These are phyloP conservation scores for Tolypocladium pustulatum DNA, from an alignment of 2,329 filamentous ascomycete genomes.

Conservation along the genomic window DNA sequence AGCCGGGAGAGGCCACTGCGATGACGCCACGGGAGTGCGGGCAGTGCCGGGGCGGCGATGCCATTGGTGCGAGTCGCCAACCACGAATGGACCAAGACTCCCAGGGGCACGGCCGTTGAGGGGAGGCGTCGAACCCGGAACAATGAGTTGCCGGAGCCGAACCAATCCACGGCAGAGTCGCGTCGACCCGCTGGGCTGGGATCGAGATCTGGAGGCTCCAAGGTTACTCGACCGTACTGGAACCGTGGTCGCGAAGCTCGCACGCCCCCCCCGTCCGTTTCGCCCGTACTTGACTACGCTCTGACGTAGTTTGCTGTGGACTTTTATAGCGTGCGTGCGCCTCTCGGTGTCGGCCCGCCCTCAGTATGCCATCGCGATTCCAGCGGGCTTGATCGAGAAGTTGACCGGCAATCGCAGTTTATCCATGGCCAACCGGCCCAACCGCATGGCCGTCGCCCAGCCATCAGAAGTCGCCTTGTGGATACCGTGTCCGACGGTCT, in stretches of 20 bases:
- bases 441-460: not conserved
- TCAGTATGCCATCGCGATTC: constrained; percentile 3
- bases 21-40: not conserved
- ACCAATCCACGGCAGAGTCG: not conserved
- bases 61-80: not conserved
- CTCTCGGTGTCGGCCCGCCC: not conserved
- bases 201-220: constrained; percentile 4
- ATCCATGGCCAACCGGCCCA: not conserved
- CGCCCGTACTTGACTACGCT: not conserved
- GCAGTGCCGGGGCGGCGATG: constrained; percentile 6
- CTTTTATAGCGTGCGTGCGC: not conserved
- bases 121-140: not conserved
- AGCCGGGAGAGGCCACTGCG: constrained; percentile 9
- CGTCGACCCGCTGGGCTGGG: not conserved
- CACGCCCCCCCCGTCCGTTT: not conserved
- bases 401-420: constrained; percentile 4
- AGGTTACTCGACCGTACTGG: not conserved
- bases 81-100: not conserved
- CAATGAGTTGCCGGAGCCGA: constrained; percentile 1
- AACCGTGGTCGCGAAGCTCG: not conserved
- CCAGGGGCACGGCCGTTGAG: not conserved
- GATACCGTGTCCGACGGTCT: not conserved
- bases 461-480: not conserved
- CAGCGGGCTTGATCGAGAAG: constrained; percentile 3
- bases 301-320: not conserved